phyloP scores from a whole-genome alignment of 495 filamentous ascomycete genomes.

The Trichoderma gamsii region DNA sequence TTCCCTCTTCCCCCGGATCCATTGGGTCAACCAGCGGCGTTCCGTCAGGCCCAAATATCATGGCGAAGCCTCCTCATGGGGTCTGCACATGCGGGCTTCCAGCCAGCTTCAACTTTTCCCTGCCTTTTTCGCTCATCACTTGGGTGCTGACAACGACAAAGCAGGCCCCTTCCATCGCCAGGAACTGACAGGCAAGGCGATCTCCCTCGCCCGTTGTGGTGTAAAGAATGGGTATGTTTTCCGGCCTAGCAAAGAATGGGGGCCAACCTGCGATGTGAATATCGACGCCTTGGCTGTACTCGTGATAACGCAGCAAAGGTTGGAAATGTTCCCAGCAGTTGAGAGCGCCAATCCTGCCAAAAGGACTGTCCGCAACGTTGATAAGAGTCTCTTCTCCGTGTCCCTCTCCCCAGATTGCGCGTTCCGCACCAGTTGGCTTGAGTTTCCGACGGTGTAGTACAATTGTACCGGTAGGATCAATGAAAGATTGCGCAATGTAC shows the following conservation, averaged over 20 bases:
- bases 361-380: constrained; percentile 39
- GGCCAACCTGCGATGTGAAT: constrained; percentile 56
- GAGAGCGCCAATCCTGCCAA: constrained; percentile 45
- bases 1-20: constrained; percentile 32
- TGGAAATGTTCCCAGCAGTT: constrained; percentile 56
- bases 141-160: constrained; percentile 47
- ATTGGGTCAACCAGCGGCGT: constrained; percentile 36
- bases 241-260: constrained; percentile 23
- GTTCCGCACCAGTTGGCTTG: constrained; percentile 57
- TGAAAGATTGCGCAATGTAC: constrained; percentile 53
- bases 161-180: constrained; percentile 47
- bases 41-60: constrained; percentile 51
- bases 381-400: constrained; percentile 32
- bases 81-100: constrained; percentile 31
- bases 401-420: constrained; percentile 53
- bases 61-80: constrained; percentile 45
- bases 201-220: constrained; percentile 31
- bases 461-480: constrained; percentile 42
- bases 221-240: constrained; percentile 30
- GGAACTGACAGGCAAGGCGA: constrained; percentile 33
- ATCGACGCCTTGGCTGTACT: constrained; percentile 43
- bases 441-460: constrained; percentile 46
- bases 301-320: constrained; percentile 54
- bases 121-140: constrained; percentile 35
- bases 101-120: constrained; percentile 31